Percentiles rank a stretch among this genome's conserved stretches.
These are phyloP conservation scores for Collybiopsis confluens DNA, from an alignment of 768 basidiomycete species.

Conservation along the genomic window DNA sequence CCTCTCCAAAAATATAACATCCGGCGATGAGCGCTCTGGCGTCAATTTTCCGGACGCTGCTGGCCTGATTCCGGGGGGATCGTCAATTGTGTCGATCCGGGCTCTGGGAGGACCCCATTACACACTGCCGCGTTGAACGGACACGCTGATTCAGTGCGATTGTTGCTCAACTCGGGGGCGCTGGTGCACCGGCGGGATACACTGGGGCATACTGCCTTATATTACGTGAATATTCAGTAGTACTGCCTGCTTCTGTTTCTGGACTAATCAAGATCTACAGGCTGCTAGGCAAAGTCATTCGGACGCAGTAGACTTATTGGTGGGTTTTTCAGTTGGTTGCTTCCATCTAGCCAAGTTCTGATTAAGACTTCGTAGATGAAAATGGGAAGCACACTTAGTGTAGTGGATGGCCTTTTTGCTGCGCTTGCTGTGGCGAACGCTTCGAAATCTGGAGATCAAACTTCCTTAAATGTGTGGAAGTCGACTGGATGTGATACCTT, in stretches of 20 bases:
- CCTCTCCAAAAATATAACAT: slow-evolving; percentile 13
- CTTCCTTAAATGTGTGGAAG: not conserved
- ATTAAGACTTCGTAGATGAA: slow-evolving; percentile 18
- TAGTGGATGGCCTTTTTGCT: slow-evolving; percentile 62
- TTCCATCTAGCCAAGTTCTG: no score
- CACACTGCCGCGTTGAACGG: slow-evolving; percentile 79
- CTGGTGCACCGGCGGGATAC: slow-evolving; percentile 78
- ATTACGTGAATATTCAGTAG: slow-evolving; percentile 52
- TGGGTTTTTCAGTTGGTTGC: slow-evolving; percentile 17
- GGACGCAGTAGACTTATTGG: slow-evolving; percentile 55
- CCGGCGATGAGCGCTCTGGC: slow-evolving; percentile 20
- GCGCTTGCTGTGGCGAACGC: slow-evolving; percentile 29
- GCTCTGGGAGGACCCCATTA: slow-evolving; percentile 71
- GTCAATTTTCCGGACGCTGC: slow-evolving; percentile 19
- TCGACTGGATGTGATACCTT: slow-evolving; percentile 4
- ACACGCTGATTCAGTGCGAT: slow-evolving; percentile 34
- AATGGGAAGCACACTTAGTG: slow-evolving; percentile 72
- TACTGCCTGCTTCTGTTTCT: not conserved
- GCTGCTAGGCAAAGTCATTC: slow-evolving; percentile 72
- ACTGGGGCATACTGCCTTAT: slow-evolving; percentile 80
- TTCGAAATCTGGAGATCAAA: not conserved
- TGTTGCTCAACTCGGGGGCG: slow-evolving; percentile 69
- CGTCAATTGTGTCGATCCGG: slow-evolving; percentile 66
- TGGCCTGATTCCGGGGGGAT: slow-evolving; percentile 59
- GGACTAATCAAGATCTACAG: slow-evolving; percentile 28